These are phyloP conservation scores for Chamaecrista fasciculata DNA, from an alignment of 306 rosid species.

Conservation along the genomic window DNA sequence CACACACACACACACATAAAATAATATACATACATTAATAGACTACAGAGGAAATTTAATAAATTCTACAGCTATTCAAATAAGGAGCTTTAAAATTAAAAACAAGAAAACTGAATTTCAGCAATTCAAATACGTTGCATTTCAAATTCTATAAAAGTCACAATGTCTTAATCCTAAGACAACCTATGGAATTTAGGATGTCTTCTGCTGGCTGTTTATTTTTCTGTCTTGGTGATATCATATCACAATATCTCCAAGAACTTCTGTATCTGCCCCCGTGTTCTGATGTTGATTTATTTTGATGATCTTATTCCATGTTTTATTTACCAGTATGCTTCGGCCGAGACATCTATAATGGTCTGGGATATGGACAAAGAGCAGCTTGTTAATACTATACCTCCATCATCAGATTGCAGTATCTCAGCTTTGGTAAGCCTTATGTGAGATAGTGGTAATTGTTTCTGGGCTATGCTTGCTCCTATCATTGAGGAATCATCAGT, in stretches of 20 bases:
- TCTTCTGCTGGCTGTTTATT: no score
- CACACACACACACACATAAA: no score
- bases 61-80: no score
- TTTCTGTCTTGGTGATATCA: no score
- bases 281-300: constrained; percentile 22
- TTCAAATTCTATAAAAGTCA: no score
- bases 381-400: constrained; percentile 68
- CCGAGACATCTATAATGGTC: constrained; percentile 65
- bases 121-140: no score
- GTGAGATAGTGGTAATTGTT: constrained; percentile 4
- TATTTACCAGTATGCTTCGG: constrained; percentile 78
- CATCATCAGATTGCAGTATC: constrained; percentile 82
- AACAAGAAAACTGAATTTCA: no score
- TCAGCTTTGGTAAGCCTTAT: constrained; percentile 75
- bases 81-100: no score
- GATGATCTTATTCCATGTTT: constrained; percentile 16
- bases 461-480: constrained; percentile 1
- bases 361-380: constrained; percentile 98
- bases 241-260: neutral
- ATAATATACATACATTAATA: no score
- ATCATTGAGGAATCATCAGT: neutral
- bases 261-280: neutral
- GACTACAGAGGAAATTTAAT: no score
- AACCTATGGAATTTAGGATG: constrained; percentile 21
- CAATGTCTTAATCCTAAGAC: no score